Percentiles rank a stretch among this genome's conserved stretches.
phyloP scores from a whole-genome alignment of 441 rosid species.

The Geranium incanum region DNA sequence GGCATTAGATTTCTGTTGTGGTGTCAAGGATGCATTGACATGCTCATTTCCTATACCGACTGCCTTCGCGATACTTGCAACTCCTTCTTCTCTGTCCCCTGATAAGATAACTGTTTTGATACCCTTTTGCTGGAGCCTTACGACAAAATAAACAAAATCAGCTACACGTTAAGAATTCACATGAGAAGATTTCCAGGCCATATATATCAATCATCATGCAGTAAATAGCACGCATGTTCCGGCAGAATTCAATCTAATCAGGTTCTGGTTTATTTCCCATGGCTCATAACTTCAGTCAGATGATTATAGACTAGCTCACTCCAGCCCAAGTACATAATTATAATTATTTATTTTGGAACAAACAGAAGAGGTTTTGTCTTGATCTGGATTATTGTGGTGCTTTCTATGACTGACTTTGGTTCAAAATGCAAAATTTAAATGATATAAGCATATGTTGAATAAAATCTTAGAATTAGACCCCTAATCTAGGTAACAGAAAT shows the following conservation, averaged over 20 bases:
- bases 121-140: conserved; percentile 72
- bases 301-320: too few relatives aligned
- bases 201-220: not conserved
- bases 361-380: too few relatives aligned
- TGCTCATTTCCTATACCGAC: conserved; percentile 61
- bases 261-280: not conserved
- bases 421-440: not conserved
- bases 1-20: conserved; percentile 59
- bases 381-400: too few relatives aligned
- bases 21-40: conserved; percentile 63
- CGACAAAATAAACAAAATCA: conserved; percentile 14
- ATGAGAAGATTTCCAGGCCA: not conserved
- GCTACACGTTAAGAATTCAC: not conserved
- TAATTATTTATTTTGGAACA: too few relatives aligned
- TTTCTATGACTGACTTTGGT: not conserved
- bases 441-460: not conserved
- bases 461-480: not conserved
- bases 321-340: too few relatives aligned
- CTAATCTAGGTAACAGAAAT: not conserved
- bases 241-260: not conserved
- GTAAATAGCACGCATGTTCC: not conserved
- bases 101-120: conserved; percentile 74
- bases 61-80: conserved; percentile 61
- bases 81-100: conserved; percentile 97
- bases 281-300: too few relatives aligned